These are phyloP conservation scores for Tricholoma bakamatsutake DNA, from an alignment of 768 basidiomycete genomes.

Conservation along the genomic window DNA sequence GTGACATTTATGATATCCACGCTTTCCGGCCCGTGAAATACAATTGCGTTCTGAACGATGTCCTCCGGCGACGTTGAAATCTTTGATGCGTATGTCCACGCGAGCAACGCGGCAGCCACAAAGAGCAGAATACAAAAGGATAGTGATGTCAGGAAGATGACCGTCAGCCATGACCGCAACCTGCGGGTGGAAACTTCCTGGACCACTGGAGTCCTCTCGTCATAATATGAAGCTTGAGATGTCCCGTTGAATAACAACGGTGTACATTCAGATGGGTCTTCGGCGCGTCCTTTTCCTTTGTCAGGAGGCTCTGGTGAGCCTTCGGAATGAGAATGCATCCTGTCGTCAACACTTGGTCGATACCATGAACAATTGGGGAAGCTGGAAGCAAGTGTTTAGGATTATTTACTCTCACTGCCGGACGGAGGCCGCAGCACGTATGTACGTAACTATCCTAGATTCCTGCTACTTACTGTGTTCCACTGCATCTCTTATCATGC, in stretches of 20 bases:
- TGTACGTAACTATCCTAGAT: too few relatives aligned
- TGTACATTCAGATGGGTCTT: conserved; percentile 43
- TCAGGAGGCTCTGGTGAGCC: conserved; percentile 13
- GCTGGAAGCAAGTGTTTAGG: not conserved
- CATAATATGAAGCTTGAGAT: conserved; percentile 19
- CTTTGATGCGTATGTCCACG: conserved; percentile 60
- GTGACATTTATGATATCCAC: conserved; percentile 62
- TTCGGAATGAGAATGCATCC: conserved; percentile 9
- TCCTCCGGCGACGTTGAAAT: conserved; percentile 52
- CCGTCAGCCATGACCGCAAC: conserved; percentile 32
- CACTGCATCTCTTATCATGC: too few relatives aligned
- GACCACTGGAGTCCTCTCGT: conserved; percentile 17
- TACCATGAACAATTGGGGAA: not conserved
- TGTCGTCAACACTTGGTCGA: not conserved
- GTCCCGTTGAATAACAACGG: conserved; percentile 42
- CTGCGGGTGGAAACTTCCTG: conserved; percentile 20
- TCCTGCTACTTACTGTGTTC: too few relatives aligned
- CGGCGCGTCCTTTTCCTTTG: conserved; percentile 56
- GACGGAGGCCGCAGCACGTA: too few relatives aligned
- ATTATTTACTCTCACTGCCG: not conserved
- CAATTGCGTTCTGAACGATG: conserved; percentile 48
- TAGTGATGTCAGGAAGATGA: conserved; percentile 56
- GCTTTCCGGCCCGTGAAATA: conserved; percentile 53
- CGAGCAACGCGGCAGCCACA: conserved; percentile 42
- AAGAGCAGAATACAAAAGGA: conserved; percentile 41